Percentiles rank a stretch among this genome's conserved stretches.
phyloP scores from a whole-genome alignment of 768 basidiomycete genomes.

The Termitomyces sp. region DNA sequence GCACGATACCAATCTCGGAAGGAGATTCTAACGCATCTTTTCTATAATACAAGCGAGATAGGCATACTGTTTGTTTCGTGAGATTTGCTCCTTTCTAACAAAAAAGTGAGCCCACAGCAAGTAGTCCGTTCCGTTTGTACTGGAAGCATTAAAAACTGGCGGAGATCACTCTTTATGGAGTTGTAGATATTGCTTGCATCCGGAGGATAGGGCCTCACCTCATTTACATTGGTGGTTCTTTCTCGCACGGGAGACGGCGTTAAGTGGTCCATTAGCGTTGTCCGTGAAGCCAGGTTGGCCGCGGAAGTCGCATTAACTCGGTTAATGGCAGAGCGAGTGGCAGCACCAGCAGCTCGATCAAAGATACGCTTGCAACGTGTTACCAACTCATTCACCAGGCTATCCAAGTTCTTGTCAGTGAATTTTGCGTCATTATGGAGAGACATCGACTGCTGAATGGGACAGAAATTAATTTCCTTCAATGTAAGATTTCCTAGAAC shows the following conservation, averaged over 20 bases:
- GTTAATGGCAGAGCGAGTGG: conserved; percentile 55
- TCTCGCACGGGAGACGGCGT: conserved; percentile 44
- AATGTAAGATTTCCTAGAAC: conserved; percentile 21
- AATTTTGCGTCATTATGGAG: conserved; percentile 41
- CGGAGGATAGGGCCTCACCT: conserved; percentile 37
- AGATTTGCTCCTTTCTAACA: conserved; percentile 13
- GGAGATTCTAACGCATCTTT: conserved; percentile 33
- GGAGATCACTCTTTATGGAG: conserved; percentile 34
- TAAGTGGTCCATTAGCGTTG: conserved; percentile 23
- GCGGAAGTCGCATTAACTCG: conserved; percentile 24
- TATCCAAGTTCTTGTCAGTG: conserved; percentile 67
- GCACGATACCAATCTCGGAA: conserved; percentile 42
- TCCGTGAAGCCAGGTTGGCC: conserved; percentile 24
- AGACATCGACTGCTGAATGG: conserved; percentile 34
- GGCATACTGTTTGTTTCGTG: conserved; percentile 41
- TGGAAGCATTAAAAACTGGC: conserved; percentile 52
- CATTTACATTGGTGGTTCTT: conserved; percentile 45
- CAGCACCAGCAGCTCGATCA: conserved; percentile 55
- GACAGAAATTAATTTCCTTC: neutral
- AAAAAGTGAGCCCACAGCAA: conserved; percentile 38
- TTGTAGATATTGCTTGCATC: conserved; percentile 24
- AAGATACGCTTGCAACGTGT: conserved; percentile 59
- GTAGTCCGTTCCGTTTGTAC: conserved; percentile 35
- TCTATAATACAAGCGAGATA: conserved; percentile 50
- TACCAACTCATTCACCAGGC: conserved; percentile 59